Conservation (phyloP, 2,329 filamentous ascomycete species). For the Fusarium secorum region DNA sequence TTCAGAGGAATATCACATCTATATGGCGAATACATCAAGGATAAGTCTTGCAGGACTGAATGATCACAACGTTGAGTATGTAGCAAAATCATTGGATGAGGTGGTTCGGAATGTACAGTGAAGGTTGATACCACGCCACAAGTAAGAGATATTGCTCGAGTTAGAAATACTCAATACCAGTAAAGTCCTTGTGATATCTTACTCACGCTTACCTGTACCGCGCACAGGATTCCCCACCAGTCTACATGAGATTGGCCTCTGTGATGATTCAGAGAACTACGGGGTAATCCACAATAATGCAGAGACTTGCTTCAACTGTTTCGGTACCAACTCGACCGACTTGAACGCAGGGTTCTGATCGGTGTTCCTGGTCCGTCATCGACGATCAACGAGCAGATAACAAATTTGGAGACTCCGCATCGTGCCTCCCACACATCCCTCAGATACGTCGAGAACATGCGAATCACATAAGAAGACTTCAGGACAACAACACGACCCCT, state of each 20-base stretch:
- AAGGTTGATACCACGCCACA: not conserved
- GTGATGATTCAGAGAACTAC: too few relatives aligned
- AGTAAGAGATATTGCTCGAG: accelerated
- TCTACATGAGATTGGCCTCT: too few relatives aligned
- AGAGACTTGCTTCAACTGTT: not conserved
- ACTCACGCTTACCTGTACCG: accelerated
- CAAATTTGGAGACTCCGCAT: not conserved
- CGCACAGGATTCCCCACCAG: not conserved
- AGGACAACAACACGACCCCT: not conserved
- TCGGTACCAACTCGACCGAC: accelerated
- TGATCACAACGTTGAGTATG: constrained; percentile 44
- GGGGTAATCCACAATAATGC: accelerated
- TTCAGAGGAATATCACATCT: constrained; percentile 47
- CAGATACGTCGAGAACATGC: not conserved
- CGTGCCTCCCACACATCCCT: too few relatives aligned
- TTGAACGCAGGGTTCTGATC: not conserved
- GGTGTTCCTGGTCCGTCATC: not conserved
- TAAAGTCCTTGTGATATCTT: accelerated
- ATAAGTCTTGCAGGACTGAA: constrained; percentile 52
- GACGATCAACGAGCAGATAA: not conserved
- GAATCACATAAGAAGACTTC: not conserved
- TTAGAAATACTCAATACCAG: too few relatives aligned
- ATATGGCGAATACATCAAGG: constrained; percentile 50
- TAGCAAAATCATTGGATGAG: constrained; percentile 25
- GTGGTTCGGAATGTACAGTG: constrained; percentile 13